Base-by-base conservation (phyloP, 495 filamentous ascomycete species). In the Podospora bellae-mahoneyi region DNA sequence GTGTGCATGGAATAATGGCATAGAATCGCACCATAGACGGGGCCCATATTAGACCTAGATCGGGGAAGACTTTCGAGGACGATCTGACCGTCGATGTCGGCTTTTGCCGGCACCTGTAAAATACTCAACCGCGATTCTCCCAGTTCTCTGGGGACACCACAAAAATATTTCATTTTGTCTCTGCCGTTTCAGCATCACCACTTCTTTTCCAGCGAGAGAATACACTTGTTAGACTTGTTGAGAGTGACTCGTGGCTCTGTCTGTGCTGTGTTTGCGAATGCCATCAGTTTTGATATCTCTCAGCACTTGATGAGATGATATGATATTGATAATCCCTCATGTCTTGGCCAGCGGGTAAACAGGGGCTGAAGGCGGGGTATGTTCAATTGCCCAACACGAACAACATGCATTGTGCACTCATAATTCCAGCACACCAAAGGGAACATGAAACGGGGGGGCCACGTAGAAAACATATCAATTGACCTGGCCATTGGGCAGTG, bases 1-100 rank as follows among this genome's bases (percentile, higher is more conserved):
- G 72, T 70, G 76, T 74, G 70, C 71, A 77, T 75, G 71, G 68
- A 68, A 70, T 68, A 73, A 71, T 68, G 73, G 76, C 73, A 74
- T 75, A 74, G 71, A 77, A 73, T 75, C 72, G 65, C 71, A 74
- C 64, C 69, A 77, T 78, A 77, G 76, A 78, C 73, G 76, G 73
- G 73, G 73, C 64, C 68, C 64, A 71, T 70, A 73, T 75, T 75
- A 77, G 71, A 75, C 74, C 75, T 76, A 78, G 75, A 78, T 74
- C 70, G 73, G 75, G 75, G 73, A 74, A 68, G 74, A 69, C 70
- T 70, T 67, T 72, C 68, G 32, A 68, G 62, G 72, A 64, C 66
- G 62, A 71, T 75, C 72, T 68, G 68, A 68, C 71, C 69, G 70
- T 73, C 75, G 59, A 39, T 69, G 74, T 76, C 73, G 73, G 72